These are phyloP conservation scores for Sequoia sempervirens DNA, from an alignment of 75 land plant genomes.

Conservation along the genomic window DNA sequence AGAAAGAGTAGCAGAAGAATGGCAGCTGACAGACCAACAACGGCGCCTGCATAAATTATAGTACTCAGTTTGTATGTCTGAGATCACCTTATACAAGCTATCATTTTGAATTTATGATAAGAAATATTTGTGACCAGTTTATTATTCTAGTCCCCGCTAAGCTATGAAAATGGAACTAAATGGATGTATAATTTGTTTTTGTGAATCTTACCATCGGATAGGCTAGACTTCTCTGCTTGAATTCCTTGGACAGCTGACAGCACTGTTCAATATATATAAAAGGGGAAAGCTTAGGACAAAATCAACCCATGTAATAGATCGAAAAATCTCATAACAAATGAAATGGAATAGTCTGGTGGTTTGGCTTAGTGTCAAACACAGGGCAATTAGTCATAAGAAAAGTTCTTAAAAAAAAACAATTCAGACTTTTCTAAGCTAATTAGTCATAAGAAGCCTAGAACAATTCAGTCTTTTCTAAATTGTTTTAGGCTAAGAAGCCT, in stretches of 20 bases:
- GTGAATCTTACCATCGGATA: slow-evolving; percentile 30
- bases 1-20: slow-evolving; percentile 41
- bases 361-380: no score
- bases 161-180: neutral
- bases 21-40: slow-evolving; percentile 30
- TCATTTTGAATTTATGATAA: neutral
- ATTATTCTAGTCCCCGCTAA: no score
- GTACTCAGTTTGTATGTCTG: neutral
- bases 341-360: neutral
- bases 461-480: no score
- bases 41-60: slow-evolving; percentile 14
- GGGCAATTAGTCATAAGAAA: no score
- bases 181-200: neutral
- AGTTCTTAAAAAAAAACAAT: no score
- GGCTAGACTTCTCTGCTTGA: slow-evolving; percentile 25
- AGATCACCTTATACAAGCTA: neutral
- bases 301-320: neutral
- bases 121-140: neutral
- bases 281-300: neutral
- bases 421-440: no score
- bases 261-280: slow-evolving; percentile 7
- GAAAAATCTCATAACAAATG: neutral
- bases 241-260: slow-evolving; percentile 43
- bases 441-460: no score
- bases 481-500: no score